A percentile compares a stretch with the other conserved stretches of the same genome.
phyloP scores from a whole-genome alignment of 2,329 filamentous ascomycete species.

The Alternaria postmessia region DNA sequence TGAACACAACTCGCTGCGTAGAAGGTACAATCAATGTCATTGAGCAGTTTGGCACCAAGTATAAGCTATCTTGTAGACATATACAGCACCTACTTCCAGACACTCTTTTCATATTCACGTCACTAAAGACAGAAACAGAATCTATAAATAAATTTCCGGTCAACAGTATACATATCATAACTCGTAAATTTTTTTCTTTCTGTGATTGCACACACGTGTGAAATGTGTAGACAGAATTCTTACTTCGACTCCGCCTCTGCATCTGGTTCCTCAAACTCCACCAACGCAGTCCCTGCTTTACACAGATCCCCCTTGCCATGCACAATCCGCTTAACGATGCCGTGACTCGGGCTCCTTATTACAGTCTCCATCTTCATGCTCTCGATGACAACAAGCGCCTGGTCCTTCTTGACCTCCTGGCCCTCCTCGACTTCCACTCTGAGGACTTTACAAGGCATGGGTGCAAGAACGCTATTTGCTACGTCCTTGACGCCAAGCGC shows the following conservation, averaged over 20 bases:
- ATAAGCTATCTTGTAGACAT: no score
- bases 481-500: constrained; percentile 83
- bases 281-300: constrained; percentile 57
- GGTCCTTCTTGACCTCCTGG: constrained; percentile 81
- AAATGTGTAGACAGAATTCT: no score
- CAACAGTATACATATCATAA: not conserved
- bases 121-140: no score
- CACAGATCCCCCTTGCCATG: constrained; percentile 56
- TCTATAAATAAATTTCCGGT: no score
- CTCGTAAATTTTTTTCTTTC: not conserved
- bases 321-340: constrained; percentile 58
- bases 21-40: no score
- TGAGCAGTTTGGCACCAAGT: no score
- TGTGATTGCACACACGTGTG: no score
- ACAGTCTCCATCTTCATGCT: constrained; percentile 66
- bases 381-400: constrained; percentile 78
- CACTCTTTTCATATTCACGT: no score
- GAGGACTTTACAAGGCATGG: constrained; percentile 97
- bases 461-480: constrained; percentile 83
- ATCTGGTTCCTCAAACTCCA: constrained; percentile 39
- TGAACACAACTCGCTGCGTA: no score
- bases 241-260: constrained; percentile 1
- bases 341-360: constrained; percentile 60
- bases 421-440: constrained; percentile 88
- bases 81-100: no score